Evolutionary conservation across 2,329 filamentous ascomycete species (phyloP).

Genomic region (Chrysosporium queenslandicum): DNA sequence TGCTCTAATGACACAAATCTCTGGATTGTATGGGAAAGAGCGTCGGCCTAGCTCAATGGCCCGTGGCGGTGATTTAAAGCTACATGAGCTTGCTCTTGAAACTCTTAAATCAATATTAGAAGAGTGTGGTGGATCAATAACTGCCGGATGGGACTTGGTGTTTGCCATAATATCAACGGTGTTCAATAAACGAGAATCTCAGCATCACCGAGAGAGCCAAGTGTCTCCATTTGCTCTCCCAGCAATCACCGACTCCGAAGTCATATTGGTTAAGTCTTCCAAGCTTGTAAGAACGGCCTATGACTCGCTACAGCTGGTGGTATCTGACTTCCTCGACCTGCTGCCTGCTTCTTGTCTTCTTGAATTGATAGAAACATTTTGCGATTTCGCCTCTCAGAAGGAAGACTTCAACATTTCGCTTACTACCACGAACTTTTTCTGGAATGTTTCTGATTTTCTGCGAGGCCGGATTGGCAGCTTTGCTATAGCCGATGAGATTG

Average conservation of each 20-base stretch:
- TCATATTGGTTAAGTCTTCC: constrained; percentile 43
- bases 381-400: constrained; percentile 77
- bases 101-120: constrained; percentile 74
- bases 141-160: constrained; percentile 73
- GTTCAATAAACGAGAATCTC: constrained; percentile 46
- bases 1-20: constrained; percentile 53
- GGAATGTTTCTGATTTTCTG: constrained; percentile 86
- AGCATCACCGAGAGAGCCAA: constrained; percentile 28
- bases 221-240: constrained; percentile 14
- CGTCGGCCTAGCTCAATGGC: constrained; percentile 47
- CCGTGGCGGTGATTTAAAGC: constrained; percentile 60
- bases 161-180: constrained; percentile 79
- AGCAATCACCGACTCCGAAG: constrained; percentile 16
- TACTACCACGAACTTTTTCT: constrained; percentile 90
- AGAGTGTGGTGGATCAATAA: constrained; percentile 72
- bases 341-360: constrained; percentile 61
- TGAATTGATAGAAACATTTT: constrained; percentile 74
- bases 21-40: constrained; percentile 47
- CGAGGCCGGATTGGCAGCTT: constrained; percentile 41
- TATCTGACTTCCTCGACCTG: constrained; percentile 80
- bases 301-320: constrained; percentile 79
- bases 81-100: constrained; percentile 70
- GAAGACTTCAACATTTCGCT: constrained; percentile 93
- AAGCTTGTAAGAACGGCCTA: constrained; percentile 80
- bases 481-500: constrained; percentile 30